A percentile compares a stretch with the other conserved stretches of the same genome.
phyloP scores from a whole-genome alignment of 2,329 filamentous ascomycete species.

The Cyanodermella asteris region DNA sequence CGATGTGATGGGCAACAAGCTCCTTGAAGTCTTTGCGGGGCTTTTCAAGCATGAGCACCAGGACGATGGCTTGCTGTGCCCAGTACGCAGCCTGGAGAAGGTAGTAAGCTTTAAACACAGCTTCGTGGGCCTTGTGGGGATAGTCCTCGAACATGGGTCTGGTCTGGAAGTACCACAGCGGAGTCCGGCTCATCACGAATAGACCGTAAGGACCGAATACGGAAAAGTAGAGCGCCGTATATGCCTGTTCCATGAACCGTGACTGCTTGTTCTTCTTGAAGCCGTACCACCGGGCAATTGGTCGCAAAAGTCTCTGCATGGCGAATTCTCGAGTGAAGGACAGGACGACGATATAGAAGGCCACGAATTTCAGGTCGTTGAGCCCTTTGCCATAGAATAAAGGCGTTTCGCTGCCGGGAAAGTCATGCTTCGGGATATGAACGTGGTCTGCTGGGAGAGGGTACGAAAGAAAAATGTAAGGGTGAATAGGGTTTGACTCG shows the following conservation, averaged over 20 bases:
- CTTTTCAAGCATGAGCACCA: slow-evolving; percentile 74
- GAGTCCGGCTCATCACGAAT: slow-evolving; percentile 78
- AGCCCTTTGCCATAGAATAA: slow-evolving; percentile 72
- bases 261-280: slow-evolving; percentile 59
- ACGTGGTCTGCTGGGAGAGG: slow-evolving; percentile 33
- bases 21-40: slow-evolving; percentile 89
- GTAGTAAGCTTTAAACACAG: slow-evolving; percentile 83
- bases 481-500: slow-evolving; percentile 54
- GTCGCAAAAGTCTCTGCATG: slow-evolving; percentile 75
- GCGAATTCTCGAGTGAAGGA: slow-evolving; percentile 89
- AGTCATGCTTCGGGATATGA: slow-evolving; percentile 9
- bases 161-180: slow-evolving; percentile 92
- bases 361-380: slow-evolving; percentile 68
- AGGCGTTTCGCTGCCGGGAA: slow-evolving; percentile 23
- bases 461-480: slow-evolving; percentile 82
- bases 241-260: slow-evolving; percentile 90
- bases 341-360: slow-evolving; percentile 73
- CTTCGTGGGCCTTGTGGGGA: slow-evolving; percentile 63
- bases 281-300: slow-evolving; percentile 47
- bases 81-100: slow-evolving; percentile 87
- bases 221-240: slow-evolving; percentile 78
- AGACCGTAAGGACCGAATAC: slow-evolving; percentile 64
- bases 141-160: slow-evolving; percentile 73
- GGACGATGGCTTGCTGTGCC: slow-evolving; percentile 80
- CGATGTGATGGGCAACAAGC: slow-evolving; percentile 75